A percentile compares a stretch with the other conserved stretches of the same genome.
Conservation (phyloP, 1,284 basidiomycete genomes). For the Calocybe gambosa region DNA sequence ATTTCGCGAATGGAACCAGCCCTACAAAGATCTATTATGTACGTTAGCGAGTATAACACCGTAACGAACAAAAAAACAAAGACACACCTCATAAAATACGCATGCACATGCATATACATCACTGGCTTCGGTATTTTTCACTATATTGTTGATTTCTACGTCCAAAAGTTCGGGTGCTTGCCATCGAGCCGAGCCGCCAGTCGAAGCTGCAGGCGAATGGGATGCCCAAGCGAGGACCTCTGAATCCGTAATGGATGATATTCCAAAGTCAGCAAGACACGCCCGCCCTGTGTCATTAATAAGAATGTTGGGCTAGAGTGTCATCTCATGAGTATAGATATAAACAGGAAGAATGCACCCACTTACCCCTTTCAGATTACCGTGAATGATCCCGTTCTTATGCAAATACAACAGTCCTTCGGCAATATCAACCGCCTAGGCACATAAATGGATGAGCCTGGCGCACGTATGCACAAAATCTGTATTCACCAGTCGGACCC, state of each 20-base stretch:
- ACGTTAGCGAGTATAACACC: neutral
- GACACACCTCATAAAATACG: conserved; percentile 13
- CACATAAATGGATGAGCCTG: neutral
- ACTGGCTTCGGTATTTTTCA: conserved; percentile 15
- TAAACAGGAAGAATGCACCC: neutral
- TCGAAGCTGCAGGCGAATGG: neutral
- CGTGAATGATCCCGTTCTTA: conserved; percentile 1
- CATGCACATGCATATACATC: conserved; percentile 13
- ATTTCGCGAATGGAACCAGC: conserved; percentile 8
- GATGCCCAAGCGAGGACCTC: neutral
- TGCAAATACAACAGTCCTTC: conserved; percentile 18
- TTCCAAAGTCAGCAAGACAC: neutral
- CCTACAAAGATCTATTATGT: conserved; percentile 13
- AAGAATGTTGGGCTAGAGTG: conserved; percentile 14
- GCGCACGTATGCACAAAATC: neutral
- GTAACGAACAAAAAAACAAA: neutral
- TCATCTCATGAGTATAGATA: neutral
- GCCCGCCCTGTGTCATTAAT: conserved; percentile 9
- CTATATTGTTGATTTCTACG: conserved; percentile 9
- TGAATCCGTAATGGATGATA: neutral
- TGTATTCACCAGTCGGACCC: neutral
- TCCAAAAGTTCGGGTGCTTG: conserved; percentile 1
- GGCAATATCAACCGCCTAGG: conserved; percentile 16
- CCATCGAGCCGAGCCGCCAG: neutral
- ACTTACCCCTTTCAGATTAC: conserved; percentile 17